Conservation (phyloP, 2,329 filamentous ascomycete genomes). For the Pseudogymnoascus sp. region DNA sequence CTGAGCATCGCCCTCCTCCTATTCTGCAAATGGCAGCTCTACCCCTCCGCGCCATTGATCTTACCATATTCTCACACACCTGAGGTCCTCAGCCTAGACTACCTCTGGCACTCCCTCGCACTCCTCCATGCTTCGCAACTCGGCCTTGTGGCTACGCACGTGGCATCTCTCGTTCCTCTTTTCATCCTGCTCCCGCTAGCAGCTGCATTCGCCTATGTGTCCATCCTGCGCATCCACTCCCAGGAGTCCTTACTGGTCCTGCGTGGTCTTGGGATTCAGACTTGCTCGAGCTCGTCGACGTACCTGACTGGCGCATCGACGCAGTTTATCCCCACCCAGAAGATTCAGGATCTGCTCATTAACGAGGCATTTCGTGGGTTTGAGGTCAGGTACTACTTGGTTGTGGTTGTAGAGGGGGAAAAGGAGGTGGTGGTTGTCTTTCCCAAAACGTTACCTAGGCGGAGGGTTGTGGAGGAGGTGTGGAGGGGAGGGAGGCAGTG, state of each 20-base stretch:
- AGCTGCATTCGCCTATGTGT: conserved; percentile 35
- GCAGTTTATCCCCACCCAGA: conserved; percentile 81
- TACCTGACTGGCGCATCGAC: conserved; percentile 58
- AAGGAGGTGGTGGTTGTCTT: conserved; percentile 91
- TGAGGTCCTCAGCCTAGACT: conserved; percentile 15
- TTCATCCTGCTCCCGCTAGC: conserved; percentile 36
- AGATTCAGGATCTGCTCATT: conserved; percentile 88
- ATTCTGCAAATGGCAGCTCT: conserved; percentile 40
- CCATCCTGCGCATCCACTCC: conserved; percentile 42
- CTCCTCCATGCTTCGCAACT: conserved; percentile 25
- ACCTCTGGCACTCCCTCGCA: conserved; percentile 25
- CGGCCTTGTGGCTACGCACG: conserved; percentile 27
- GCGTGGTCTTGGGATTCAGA: conserved; percentile 85
- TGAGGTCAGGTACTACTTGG: conserved; percentile 81
- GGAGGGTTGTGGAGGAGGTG: conserved; percentile 73
- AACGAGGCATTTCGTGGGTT: conserved; percentile 93
- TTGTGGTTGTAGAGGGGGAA: conserved; percentile 85
- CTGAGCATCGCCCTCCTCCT: conserved; percentile 41
- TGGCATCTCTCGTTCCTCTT: conserved; percentile 33
- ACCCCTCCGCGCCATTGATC: conserved; percentile 11
- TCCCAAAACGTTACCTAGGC: conserved; percentile 66
- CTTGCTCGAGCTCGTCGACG: conserved; percentile 60
- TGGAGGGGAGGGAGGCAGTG: conserved; percentile 82
- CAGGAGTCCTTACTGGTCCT: conserved; percentile 86
- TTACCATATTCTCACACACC: conserved; percentile 2